Evolutionary conservation across 1,139 yeast genomes (phyloP).

Genomic region (Pichia sp.): DNA sequence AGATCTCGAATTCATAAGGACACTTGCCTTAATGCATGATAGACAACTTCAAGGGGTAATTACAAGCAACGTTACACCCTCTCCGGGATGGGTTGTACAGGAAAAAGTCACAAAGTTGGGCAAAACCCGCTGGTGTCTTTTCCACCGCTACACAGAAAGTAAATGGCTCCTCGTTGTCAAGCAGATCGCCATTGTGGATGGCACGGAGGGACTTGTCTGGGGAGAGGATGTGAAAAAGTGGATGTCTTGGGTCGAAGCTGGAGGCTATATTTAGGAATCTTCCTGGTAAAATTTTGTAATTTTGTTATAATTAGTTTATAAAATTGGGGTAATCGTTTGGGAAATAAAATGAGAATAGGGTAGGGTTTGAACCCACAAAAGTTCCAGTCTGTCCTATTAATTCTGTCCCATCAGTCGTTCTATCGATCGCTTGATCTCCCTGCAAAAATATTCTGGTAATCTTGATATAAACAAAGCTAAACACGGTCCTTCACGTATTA

Average conservation of each 20-base stretch:
- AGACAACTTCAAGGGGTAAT: slow-evolving; percentile 13
- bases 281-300: too few species aligned
- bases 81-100: slow-evolving; percentile 7
- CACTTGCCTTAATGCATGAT: slow-evolving; percentile 10
- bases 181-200: slow-evolving; percentile 12
- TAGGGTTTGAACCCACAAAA: too few species aligned
- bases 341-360: too few species aligned
- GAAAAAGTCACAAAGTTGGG: slow-evolving; percentile 26
- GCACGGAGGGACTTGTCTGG: neutral
- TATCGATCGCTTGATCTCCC: neutral
- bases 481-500: neutral
- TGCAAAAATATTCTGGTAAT: neutral
- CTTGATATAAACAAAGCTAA: neutral
- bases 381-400: too few species aligned
- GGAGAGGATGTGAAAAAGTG: slow-evolving; percentile 10
- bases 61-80: neutral
- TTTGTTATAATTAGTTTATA: neutral
- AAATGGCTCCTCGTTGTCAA: slow-evolving; percentile 23
- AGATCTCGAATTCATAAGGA: slow-evolving; percentile 1
- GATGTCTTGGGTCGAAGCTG: slow-evolving; percentile 10
- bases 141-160: slow-evolving; percentile 13
- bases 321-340: neutral
- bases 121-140: slow-evolving; percentile 27
- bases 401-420: neutral
- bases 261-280: slow-evolving; percentile 3